phyloP scores from a whole-genome alignment of 1,139 yeast genomes.

The Kazachstania sp. region DNA sequence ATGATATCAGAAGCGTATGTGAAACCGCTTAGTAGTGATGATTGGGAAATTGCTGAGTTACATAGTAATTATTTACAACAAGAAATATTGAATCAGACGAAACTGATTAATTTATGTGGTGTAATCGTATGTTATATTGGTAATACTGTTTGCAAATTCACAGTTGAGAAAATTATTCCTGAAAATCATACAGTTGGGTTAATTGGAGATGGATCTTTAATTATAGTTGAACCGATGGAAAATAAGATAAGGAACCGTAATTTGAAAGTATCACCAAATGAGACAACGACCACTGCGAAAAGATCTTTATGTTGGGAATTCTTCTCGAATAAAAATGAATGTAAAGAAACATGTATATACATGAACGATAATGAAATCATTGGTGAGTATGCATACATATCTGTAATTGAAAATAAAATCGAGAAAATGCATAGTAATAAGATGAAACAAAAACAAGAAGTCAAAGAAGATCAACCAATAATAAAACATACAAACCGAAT shows the following conservation, averaged over 20 bases:
- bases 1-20: constrained; percentile 56
- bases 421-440: constrained; percentile 12
- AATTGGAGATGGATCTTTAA: constrained; percentile 65
- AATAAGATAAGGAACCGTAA: constrained; percentile 33
- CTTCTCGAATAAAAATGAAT: not conserved
- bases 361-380: constrained; percentile 9
- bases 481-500: constrained; percentile 31
- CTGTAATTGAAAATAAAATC: constrained; percentile 50
- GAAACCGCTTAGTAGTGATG: constrained; percentile 70
- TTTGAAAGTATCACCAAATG: not conserved
- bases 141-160: constrained; percentile 53
- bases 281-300: not conserved
- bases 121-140: constrained; percentile 66
- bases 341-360: not conserved
- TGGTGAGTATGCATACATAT: constrained; percentile 43
- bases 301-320: constrained; percentile 4
- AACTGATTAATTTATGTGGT: constrained; percentile 61
- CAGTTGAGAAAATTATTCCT: constrained; percentile 56
- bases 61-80: constrained; percentile 75
- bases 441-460: not conserved
- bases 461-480: not conserved
- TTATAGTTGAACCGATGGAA: constrained; percentile 74
- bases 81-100: constrained; percentile 65
- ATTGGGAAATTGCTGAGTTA: constrained; percentile 86
- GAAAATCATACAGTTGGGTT: constrained; percentile 40